These are phyloP conservation scores for Colletotrichum trifolii DNA, from an alignment of 2,329 filamentous ascomycete genomes.

Conservation along the genomic window DNA sequence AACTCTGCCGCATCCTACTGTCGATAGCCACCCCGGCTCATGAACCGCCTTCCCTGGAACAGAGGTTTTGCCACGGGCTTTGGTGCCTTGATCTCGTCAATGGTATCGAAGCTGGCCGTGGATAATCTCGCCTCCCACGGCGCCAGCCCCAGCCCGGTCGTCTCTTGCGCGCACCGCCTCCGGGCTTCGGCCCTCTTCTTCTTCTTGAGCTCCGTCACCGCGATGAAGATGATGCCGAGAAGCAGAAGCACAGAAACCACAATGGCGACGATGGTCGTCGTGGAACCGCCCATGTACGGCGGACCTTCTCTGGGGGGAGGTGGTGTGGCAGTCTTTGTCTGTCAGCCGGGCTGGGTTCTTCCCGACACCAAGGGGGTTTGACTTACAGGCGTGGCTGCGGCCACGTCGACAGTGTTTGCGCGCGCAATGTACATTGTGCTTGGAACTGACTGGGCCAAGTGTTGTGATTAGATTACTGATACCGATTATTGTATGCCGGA, in stretches of 20 bases:
- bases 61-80: not conserved
- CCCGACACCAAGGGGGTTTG: too few relatives aligned
- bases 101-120: constrained; percentile 5
- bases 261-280: constrained; percentile 6
- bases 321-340: not conserved
- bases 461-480: too few relatives aligned
- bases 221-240: not conserved
- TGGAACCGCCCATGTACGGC: constrained; percentile 1
- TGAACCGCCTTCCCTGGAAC: constrained; percentile 2
- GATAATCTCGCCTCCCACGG: constrained; percentile 1
- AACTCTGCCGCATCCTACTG: too few relatives aligned
- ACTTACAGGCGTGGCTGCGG: too few relatives aligned
- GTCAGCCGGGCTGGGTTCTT: not conserved
- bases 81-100: constrained; percentile 5
- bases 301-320: not conserved
- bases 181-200: constrained; percentile 4
- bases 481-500: not conserved
- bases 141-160: not conserved
- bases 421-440: too few relatives aligned
- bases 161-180: not conserved
- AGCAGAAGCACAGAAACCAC: constrained; percentile 14
- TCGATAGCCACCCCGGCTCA: not conserved
- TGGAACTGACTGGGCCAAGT: too few relatives aligned
- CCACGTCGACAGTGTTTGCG: too few relatives aligned
- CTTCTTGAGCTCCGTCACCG: constrained; percentile 7